Evolutionary conservation across 2,329 filamentous ascomycete species (phyloP), one percentile per base, ranked within the genome.

Genomic region (Beauveria scarabaeidicola): DNA sequence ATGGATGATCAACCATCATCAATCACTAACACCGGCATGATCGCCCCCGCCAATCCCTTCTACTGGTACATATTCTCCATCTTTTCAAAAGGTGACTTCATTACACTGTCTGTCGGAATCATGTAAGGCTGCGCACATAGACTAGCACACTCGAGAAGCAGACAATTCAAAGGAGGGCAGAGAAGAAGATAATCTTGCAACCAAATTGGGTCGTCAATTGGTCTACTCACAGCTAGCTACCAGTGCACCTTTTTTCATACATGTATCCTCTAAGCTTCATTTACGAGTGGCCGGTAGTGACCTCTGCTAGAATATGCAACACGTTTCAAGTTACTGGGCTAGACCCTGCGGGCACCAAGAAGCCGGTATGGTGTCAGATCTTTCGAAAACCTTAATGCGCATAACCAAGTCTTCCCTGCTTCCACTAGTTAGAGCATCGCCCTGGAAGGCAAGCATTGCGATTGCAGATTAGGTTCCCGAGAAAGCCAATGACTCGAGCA

Each of bases 391-490:
- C 32, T 41, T 7, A 29, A 50, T 57, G 54, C 54, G 46, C 21
- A 17, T 21, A 46, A 57, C 17, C 54, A 41, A 9, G 21, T 57
- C 40, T 41, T 27, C 29, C 40, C 36, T 46, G 27, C 21, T 27
- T 50, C 7, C 54, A 23, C 13, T 13, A 23, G 43, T 8, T 13
- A 23, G 43, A n/a, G 13, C 21, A 3, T 50, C 23, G 19, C 19
- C 17, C 29, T 32, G 29, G 29, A 11, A n/a, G 13, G 17, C 6
- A 17, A 23, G 29, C 54, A 50, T 57, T 57, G 29, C 29, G 32
- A 50, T 57, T 57, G 43, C 21, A 57, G 54, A 57, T 57, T 50
- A 29, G 36, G 54, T 57, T 57, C 29, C 21, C 32, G 53, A 11
- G 10, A 11, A 56, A 29, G 21, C 3, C 29, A 57, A 27, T 57